A percentile compares a stretch with the other conserved stretches of the same genome.
Conservation (phyloP, 129 eudicot species). For the Heracleum sosnowskyi region DNA sequence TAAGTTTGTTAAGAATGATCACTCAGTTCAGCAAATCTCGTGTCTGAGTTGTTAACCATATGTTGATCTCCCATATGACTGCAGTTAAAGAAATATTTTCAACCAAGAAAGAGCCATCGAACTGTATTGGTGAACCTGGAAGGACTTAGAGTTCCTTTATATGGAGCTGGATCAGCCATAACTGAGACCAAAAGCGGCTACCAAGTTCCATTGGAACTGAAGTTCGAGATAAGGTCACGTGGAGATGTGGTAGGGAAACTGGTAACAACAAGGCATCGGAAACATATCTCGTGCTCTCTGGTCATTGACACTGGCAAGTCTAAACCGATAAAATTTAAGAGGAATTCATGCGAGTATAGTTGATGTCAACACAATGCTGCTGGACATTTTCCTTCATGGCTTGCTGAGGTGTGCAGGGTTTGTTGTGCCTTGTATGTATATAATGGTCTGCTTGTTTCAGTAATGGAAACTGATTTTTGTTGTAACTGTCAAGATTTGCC, state of each 20-base stretch:
- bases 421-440: not conserved
- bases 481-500: not conserved
- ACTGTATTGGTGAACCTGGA: constrained; percentile 42
- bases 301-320: constrained; percentile 45
- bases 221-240: constrained; percentile 53
- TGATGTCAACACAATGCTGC: constrained; percentile 18
- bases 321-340: constrained; percentile 67
- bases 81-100: constrained; percentile 79
- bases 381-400: not conserved
- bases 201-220: constrained; percentile 58
- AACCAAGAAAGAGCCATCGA: constrained; percentile 69
- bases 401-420: not conserved
- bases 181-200: constrained; percentile 28
- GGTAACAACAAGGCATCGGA: constrained; percentile 60
- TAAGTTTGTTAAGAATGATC: too few species aligned
- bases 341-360: constrained; percentile 58
- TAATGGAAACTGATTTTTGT: not conserved
- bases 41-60: not conserved
- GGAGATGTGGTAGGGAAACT: constrained; percentile 92
- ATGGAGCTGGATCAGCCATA: constrained; percentile 83
- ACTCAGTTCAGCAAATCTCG: too few species aligned
- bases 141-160: constrained; percentile 74
- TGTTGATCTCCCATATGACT: not conserved
- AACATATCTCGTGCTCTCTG: constrained; percentile 53
- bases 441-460: not conserved